These are phyloP conservation scores for Leccinum arenicola DNA, from an alignment of 768 basidiomycete genomes.

Conservation along the genomic window DNA sequence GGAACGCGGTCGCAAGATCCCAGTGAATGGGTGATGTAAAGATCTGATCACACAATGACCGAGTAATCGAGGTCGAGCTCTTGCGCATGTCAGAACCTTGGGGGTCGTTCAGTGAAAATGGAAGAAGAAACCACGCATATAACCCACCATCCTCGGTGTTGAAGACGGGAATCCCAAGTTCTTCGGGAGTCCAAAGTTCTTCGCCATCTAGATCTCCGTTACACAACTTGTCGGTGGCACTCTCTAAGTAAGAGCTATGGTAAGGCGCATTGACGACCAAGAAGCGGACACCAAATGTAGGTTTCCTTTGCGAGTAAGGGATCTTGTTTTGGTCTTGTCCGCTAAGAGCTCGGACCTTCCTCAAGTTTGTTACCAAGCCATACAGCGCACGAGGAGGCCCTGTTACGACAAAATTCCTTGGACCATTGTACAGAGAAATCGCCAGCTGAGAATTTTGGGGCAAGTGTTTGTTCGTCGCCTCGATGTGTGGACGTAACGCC, in stretches of 20 bases:
- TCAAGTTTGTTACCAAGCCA: conserved; percentile 86
- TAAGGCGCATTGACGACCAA: conserved; percentile 95
- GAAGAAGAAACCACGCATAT: conserved; percentile 17
- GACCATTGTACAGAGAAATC: conserved; percentile 91
- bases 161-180: conserved; percentile 82
- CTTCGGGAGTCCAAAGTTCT: conserved; percentile 70
- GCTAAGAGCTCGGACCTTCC: conserved; percentile 84
- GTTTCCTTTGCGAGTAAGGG: conserved; percentile 92
- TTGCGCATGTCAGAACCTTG: conserved; percentile 82
- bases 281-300: conserved; percentile 90
- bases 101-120: conserved; percentile 14
- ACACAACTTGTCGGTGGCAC: conserved; percentile 72
- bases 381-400: conserved; percentile 90
- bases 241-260: conserved; percentile 83
- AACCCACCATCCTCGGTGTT: conserved; percentile 88
- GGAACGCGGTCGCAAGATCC: conserved; percentile 87
- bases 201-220: conserved; percentile 72
- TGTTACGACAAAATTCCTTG: conserved; percentile 88
- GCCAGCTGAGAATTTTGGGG: conserved; percentile 72
- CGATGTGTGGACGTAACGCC: conserved; percentile 77
- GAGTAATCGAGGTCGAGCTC: conserved; percentile 69
- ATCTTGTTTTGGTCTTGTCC: conserved; percentile 93
- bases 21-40: conserved; percentile 92
- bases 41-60: conserved; percentile 89
- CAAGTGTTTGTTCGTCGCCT: conserved; percentile 85